A percentile compares a stretch with the other conserved stretches of the same genome.
These are phyloP conservation scores for Psilocybe subaeruginosa DNA, from an alignment of 768 basidiomycete species.

Conservation along the genomic window DNA sequence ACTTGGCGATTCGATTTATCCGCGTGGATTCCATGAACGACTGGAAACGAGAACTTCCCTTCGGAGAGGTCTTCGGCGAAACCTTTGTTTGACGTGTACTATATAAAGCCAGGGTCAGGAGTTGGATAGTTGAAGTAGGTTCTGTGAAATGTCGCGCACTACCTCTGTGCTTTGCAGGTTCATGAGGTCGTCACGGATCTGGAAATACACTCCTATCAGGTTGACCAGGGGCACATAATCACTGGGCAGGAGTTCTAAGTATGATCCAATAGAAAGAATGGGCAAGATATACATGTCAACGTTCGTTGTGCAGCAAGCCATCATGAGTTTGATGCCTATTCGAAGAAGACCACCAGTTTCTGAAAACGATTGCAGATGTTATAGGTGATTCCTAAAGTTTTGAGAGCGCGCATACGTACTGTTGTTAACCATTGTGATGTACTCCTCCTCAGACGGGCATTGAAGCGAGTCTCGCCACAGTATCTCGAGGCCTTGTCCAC, in stretches of 20 bases:
- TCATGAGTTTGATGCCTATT: constrained; percentile 94
- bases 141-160: constrained; percentile 10
- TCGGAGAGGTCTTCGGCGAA: constrained; percentile 95
- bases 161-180: constrained; percentile 90
- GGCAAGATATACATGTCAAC: constrained; percentile 47
- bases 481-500: constrained; percentile 93
- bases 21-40: constrained; percentile 87
- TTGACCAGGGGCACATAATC: constrained; percentile 94
- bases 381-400: neutral
- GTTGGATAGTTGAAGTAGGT: neutral
- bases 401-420: constrained; percentile 52
- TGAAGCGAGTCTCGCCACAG: constrained; percentile 91
- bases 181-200: constrained; percentile 98
- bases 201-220: constrained; percentile 92
- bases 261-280: neutral
- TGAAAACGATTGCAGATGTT: constrained; percentile 29
- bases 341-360: constrained; percentile 95
- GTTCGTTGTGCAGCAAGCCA: constrained; percentile 79
- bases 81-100: constrained; percentile 87
- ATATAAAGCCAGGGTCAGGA: neutral
- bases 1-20: constrained; percentile 79
- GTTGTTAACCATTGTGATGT: constrained; percentile 94
- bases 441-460: constrained; percentile 95
- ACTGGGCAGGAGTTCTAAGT: constrained; percentile 37
- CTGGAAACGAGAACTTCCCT: constrained; percentile 97